Percentiles rank a stretch among this genome's conserved stretches.
phyloP scores from a whole-genome alignment of 768 basidiomycete species.

The Steccherinum ochraceum region DNA sequence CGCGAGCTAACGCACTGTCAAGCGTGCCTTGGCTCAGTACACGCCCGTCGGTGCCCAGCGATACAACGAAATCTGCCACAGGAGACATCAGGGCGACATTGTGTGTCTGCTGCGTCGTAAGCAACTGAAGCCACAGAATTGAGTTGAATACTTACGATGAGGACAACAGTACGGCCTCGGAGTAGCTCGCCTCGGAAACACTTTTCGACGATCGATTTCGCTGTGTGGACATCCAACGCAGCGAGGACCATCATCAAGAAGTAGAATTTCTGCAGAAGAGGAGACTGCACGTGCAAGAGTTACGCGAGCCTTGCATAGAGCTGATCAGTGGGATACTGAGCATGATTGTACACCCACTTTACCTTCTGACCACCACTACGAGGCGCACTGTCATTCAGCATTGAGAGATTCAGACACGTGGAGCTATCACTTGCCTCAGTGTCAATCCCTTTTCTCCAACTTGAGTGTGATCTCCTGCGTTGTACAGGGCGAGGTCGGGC shows the following conservation, averaged over 20 bases:
- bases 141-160: constrained; percentile 33
- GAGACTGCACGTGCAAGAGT: constrained; percentile 39
- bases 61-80: constrained; percentile 50
- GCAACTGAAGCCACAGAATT: background rate
- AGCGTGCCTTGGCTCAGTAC: constrained; percentile 43
- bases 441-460: constrained; percentile 57
- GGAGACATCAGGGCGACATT: constrained; percentile 46
- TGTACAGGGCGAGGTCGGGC: constrained; percentile 40
- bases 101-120: constrained; percentile 40
- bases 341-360: background rate
- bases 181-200: constrained; percentile 38
- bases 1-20: constrained; percentile 36
- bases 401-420: background rate
- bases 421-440: constrained; percentile 27
- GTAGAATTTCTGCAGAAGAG: constrained; percentile 27
- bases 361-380: constrained; percentile 36
- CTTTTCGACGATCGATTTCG: constrained; percentile 41
- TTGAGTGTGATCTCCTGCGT: constrained; percentile 46
- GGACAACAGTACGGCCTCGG: constrained; percentile 37
- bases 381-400: background rate
- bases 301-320: constrained; percentile 26
- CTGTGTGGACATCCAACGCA: constrained; percentile 42
- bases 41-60: constrained; percentile 45
- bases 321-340: background rate
- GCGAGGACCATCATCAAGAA: constrained; percentile 38